A percentile compares a stretch with the other conserved stretches of the same genome.
Evolutionary conservation across 2,329 filamentous ascomycete genomes (phyloP).

Genomic region (Pseudomassariella vexata): DNA sequence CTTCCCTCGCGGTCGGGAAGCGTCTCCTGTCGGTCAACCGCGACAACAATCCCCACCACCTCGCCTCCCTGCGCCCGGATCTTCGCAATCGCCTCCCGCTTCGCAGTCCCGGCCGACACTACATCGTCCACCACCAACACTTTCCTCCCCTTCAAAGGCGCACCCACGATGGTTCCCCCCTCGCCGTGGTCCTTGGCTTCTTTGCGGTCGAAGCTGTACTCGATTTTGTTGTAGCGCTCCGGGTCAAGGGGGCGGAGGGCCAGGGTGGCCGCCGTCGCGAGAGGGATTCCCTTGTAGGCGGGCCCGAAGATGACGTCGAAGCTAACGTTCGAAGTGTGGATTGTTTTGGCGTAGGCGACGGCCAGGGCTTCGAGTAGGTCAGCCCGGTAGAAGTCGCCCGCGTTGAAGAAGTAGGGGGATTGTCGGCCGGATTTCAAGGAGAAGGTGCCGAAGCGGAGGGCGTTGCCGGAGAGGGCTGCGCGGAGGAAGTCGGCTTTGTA

Average conservation of each 20-base stretch:
- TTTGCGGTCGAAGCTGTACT: slow-evolving; percentile 92
- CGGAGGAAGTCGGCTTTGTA: slow-evolving; percentile 72
- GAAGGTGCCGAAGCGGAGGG: slow-evolving; percentile 78
- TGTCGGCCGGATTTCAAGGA: slow-evolving; percentile 87
- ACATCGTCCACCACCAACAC: slow-evolving; percentile 95
- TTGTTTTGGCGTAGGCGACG: slow-evolving; percentile 70
- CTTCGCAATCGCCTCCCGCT: slow-evolving; percentile 85
- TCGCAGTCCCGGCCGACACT: slow-evolving; percentile 90
- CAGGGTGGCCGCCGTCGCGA: slow-evolving; percentile 72
- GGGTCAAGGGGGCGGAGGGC: slow-evolving; percentile 68
- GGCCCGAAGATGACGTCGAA: slow-evolving; percentile 90
- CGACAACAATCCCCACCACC: slow-evolving; percentile 82
- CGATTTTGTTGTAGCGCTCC: slow-evolving; percentile 59
- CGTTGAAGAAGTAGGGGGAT: slow-evolving; percentile 98
- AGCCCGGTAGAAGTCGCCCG: slow-evolving; percentile 80
- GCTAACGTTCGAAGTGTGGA: slow-evolving; percentile 38
- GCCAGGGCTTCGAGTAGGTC: slow-evolving; percentile 72
- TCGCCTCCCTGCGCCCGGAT: slow-evolving; percentile 80
- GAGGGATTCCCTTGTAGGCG: slow-evolving; percentile 94
- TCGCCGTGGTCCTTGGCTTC: slow-evolving; percentile 96
- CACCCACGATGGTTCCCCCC: slow-evolving; percentile 87
- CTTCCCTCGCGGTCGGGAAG: slow-evolving; percentile 62
- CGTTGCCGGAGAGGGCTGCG: slow-evolving; percentile 60
- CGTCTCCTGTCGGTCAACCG: slow-evolving; percentile 83
- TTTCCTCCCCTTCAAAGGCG: slow-evolving; percentile 74